These are phyloP conservation scores for Zangia roseola DNA, from an alignment of 768 basidiomycete genomes.

Conservation along the genomic window DNA sequence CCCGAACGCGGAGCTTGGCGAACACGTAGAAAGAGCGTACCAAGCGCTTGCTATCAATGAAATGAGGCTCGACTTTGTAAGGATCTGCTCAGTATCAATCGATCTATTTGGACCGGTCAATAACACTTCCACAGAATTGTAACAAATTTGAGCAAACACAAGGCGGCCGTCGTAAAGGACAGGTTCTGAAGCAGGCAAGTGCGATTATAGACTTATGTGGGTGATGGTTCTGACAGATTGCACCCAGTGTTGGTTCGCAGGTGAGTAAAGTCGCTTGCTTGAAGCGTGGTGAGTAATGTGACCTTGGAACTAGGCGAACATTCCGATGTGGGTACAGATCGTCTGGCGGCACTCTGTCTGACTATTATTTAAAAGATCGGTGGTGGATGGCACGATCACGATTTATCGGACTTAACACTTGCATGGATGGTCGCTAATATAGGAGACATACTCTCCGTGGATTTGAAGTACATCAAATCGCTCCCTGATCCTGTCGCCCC, in stretches of 20 bases:
- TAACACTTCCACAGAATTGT: conserved; percentile 41
- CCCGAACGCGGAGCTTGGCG: conserved; percentile 54
- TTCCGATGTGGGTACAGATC: conserved; percentile 17
- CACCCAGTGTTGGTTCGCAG: conserved; percentile 68
- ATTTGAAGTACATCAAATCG: conserved; percentile 49
- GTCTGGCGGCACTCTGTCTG: neutral
- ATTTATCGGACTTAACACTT: conserved; percentile 63
- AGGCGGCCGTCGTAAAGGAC: conserved; percentile 50
- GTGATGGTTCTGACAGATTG: conserved; percentile 5
- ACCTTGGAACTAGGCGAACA: conserved; percentile 28
- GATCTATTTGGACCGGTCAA: neutral
- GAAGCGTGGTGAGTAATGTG: neutral
- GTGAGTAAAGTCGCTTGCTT: conserved; percentile 33
- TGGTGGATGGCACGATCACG: conserved; percentile 67
- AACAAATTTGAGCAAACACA: conserved; percentile 63
- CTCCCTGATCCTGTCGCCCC: conserved; percentile 50
- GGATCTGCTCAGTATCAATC: conserved; percentile 16
- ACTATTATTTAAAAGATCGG: conserved; percentile 47
- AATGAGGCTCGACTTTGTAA: conserved; percentile 64
- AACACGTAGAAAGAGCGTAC: conserved; percentile 63
- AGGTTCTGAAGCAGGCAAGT: conserved; percentile 60
- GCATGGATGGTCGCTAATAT: conserved; percentile 66
- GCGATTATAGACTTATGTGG: neutral
- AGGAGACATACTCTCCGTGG: conserved; percentile 52
- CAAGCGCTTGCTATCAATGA: conserved; percentile 74